These are phyloP conservation scores for Anthostomella pinea DNA, from an alignment of 2,329 filamentous ascomycete species.

Conservation along the genomic window DNA sequence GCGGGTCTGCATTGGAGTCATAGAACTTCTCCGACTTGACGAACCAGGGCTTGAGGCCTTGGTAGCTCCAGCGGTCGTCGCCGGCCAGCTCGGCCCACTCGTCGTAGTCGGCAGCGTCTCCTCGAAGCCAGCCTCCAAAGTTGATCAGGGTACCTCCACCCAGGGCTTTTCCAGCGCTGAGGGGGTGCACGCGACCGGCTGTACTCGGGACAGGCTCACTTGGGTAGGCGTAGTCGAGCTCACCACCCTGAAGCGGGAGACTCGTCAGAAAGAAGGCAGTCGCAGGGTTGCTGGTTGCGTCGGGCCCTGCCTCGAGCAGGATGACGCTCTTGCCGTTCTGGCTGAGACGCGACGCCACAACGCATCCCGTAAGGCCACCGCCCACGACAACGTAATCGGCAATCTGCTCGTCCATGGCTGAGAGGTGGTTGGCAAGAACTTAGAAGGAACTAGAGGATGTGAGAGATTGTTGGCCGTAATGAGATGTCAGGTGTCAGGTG, in stretches of 20 bases:
- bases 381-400: constrained; percentile 28
- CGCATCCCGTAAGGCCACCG: constrained; percentile 24
- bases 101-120: constrained; percentile 26
- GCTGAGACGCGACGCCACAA: constrained; percentile 24
- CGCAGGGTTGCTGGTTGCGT: constrained; percentile 19
- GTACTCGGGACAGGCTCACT: constrained; percentile 20
- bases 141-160: constrained; percentile 27
- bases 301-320: constrained; percentile 24
- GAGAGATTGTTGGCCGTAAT: no score
- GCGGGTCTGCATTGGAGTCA: constrained; percentile 27
- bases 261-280: constrained; percentile 19
- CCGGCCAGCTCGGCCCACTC: constrained; percentile 19
- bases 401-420: constrained; percentile 13
- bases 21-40: constrained; percentile 33
- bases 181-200: constrained; percentile 13
- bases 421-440: no score
- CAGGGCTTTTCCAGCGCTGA: constrained; percentile 23
- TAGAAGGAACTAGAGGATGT: no score
- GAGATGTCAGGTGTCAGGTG: no score
- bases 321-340: constrained; percentile 19
- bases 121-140: constrained; percentile 26
- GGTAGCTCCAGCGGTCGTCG: constrained; percentile 40
- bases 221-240: constrained; percentile 23
- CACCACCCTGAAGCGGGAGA: constrained; percentile 19
- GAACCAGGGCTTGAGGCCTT: constrained; percentile 45